These are phyloP conservation scores for Oryza nivara DNA, from an alignment of 176 grass and related monocot genomes.

Conservation along the genomic window DNA sequence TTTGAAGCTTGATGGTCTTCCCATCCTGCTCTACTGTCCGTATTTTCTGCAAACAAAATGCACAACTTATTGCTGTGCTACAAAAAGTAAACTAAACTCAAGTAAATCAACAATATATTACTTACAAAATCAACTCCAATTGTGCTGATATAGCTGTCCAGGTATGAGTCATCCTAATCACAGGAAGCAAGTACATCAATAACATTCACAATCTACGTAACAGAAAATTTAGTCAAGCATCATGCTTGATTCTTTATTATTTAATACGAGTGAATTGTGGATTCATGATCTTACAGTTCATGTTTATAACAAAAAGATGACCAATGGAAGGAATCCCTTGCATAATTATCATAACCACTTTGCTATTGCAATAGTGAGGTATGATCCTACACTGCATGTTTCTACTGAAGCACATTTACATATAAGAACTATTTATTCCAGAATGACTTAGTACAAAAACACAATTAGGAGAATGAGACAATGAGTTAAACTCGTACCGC, in stretches of 20 bases:
- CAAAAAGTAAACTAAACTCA: not conserved
- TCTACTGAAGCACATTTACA: not conserved
- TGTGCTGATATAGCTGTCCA: constrained; percentile 91
- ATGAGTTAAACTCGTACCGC: constrained; percentile 26
- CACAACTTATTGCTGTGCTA: constrained; percentile 6
- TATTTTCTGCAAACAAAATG: constrained; percentile 66
- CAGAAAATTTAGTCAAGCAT: not conserved
- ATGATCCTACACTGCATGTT: not conserved
- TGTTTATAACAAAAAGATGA: not conserved
- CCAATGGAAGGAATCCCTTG: not conserved
- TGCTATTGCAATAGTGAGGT: not conserved
- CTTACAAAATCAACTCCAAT: constrained; percentile 92
- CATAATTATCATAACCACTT: not conserved
- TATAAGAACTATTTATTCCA: not conserved
- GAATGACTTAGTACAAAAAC: not conserved
- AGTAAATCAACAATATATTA: constrained; percentile 7
- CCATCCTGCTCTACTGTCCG: constrained; percentile 79
- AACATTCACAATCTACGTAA: not conserved
- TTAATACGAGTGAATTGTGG: not conserved
- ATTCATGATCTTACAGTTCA: not conserved
- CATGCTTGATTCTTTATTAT: not conserved
- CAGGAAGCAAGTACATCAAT: constrained; percentile 20
- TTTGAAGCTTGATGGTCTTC: constrained; percentile 87
- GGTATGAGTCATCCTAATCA: constrained; percentile 78
- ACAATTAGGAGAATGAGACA: not conserved